Evolutionary conservation across 805 yeast species (phyloP), one percentile per base, ranked within the genome.

Genomic region (Candida chauliodis): DNA sequence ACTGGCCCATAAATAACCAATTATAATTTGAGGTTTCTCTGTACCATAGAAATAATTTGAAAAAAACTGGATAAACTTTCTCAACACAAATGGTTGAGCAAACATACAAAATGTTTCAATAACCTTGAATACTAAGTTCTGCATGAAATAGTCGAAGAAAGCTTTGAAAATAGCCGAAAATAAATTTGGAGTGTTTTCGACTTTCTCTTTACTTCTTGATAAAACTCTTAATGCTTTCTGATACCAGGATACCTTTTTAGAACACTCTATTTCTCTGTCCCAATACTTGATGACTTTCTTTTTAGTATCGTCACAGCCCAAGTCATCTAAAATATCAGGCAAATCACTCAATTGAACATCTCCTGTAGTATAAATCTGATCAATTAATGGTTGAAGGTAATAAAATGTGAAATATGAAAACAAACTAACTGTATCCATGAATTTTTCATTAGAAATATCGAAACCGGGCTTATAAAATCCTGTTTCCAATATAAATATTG

Each of bases 311-410:
- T 49, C 50, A 35, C 44, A 41, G 19, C 36, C 38, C 11, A 48
- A 25, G 11, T 48, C 49, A 19, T 41, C 41, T 2, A 43, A 45
- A 41, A 37, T 49, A 13, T 75, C 71, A 9, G 96, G 96, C 36
- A 91, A 71, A 56, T 89, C 96, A 2, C 68, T 63, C 8, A 48
- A 45, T 18, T 40, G 43, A 14, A 58, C 55, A 14, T 50, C 50
- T n/a, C 44, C 50, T 7, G 56, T 50, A 14, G 38, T 34, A 43
- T 58, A 49, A 34, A 59, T 53, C 20, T 49, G 40, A 22, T 44
- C 37, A 28, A 63, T 54, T 18, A 53, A 42, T 2, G 61, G 61
- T 26, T 54, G 51, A 23, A 60, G 43, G 56, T 59, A 63, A 17
- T 42, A 37, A 38, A 59, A 60, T 11, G 63, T 46, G 29, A 55